phyloP scores from a whole-genome alignment of 768 basidiomycete species.

The Lactarius indigo region DNA sequence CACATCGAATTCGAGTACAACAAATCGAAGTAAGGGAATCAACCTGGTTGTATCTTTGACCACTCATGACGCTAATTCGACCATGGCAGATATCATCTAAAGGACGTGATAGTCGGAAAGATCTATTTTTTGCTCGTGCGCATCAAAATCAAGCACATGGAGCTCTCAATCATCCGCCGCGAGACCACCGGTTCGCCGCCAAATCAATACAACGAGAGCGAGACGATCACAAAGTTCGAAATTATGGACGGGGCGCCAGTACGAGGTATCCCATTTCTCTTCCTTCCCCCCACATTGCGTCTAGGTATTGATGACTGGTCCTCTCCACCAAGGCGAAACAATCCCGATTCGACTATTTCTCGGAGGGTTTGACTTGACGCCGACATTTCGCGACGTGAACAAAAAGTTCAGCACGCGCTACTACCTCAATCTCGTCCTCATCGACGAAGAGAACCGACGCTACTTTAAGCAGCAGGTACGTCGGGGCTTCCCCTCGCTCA shows the following conservation, averaged over 20 bases:
- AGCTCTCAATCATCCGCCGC: constrained; percentile 93
- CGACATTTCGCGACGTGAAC: constrained; percentile 98
- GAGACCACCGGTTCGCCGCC: constrained; percentile 97
- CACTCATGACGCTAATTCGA: background rate
- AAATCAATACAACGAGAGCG: constrained; percentile 99
- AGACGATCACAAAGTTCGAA: constrained; percentile 99
- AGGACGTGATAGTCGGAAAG: constrained; percentile 99
- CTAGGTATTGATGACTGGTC: background rate
- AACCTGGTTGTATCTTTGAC: constrained; percentile 31
- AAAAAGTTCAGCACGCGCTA: constrained; percentile 98
- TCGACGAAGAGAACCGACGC: constrained; percentile 96
- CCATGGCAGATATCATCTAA: constrained; percentile 82
- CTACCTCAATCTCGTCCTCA: constrained; percentile 94
- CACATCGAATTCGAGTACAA: constrained; percentile 99
- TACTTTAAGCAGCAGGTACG: constrained; percentile 94
- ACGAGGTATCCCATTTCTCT: constrained; percentile 52
- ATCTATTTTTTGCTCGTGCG: constrained; percentile 98
- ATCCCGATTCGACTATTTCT: constrained; percentile 98
- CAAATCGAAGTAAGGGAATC: constrained; percentile 79
- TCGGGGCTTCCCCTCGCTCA: constrained; percentile 12
- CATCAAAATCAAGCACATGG: constrained; percentile 99
- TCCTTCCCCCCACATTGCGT: background rate
- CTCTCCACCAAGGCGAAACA: constrained; percentile 71
- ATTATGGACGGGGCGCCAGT: constrained; percentile 99
- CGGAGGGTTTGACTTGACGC: constrained; percentile 96